These are phyloP conservation scores for Coemansia sp. DNA, from an alignment of 192 early-diverging fungal genomes.

Conservation along the genomic window DNA sequence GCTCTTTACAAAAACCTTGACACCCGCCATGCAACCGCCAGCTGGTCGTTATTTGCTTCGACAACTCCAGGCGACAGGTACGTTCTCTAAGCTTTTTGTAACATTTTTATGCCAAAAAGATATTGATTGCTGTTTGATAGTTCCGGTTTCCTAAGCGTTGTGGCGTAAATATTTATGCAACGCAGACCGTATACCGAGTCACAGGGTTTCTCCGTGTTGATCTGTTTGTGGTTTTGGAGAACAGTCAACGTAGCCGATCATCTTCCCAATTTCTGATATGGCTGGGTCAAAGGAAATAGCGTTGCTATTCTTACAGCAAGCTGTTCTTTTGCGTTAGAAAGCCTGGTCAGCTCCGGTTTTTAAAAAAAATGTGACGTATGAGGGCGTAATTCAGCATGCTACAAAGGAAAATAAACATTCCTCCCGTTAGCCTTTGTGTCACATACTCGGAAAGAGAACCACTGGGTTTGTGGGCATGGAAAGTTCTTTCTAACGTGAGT, in stretches of 20 bases:
- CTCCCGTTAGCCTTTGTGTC: background rate
- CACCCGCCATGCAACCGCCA: background rate
- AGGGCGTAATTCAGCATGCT: background rate
- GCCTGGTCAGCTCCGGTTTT: conserved; percentile 4
- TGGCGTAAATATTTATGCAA: conserved; percentile 3
- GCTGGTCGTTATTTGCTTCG: background rate
- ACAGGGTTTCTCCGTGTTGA: background rate
- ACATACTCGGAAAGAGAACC: background rate
- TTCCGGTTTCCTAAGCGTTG: background rate
- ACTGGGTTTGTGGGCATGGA: background rate
- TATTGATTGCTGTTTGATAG: background rate
- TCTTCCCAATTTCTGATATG: background rate
- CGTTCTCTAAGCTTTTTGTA: background rate
- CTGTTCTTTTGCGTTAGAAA: background rate
- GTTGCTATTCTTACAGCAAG: background rate
- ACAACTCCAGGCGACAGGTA: background rate
- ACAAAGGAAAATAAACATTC: conserved; percentile 10
- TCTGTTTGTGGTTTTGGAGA: background rate
- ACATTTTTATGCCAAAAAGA: background rate
- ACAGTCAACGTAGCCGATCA: background rate
- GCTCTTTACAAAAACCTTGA: background rate
- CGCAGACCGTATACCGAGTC: background rate
- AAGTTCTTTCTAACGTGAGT: background rate
- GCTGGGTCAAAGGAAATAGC: background rate
- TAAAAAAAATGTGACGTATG: background rate